Evolutionary conservation across 2,329 filamentous ascomycete species (phyloP).

Genomic region (Diaporthe ilicicola): DNA sequence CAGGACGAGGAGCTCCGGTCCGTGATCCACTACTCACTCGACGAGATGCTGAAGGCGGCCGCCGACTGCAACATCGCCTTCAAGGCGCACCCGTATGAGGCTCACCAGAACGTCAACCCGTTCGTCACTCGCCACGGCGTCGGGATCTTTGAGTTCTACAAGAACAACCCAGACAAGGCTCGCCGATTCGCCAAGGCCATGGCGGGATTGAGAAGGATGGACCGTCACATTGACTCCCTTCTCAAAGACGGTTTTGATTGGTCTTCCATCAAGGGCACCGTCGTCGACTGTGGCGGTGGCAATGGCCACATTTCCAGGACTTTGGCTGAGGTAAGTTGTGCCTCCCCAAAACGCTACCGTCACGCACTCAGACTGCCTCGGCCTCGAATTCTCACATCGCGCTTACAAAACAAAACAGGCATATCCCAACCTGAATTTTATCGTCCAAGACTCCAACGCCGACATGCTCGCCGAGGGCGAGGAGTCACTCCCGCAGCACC

Average conservation of each 20-base stretch:
- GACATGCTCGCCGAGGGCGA: neutral
- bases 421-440: too few species aligned
- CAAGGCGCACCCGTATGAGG: constrained; percentile 35
- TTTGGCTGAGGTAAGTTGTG: neutral
- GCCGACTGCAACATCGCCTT: constrained; percentile 35
- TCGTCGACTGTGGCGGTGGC: neutral
- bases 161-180: neutral
- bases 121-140: too few species aligned
- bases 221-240: neutral
- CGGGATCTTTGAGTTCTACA: constrained; percentile 29
- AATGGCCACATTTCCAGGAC: neutral
- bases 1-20: neutral
- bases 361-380: too few species aligned
- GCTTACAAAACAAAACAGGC: too few species aligned
- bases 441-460: neutral
- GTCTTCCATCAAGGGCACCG: neutral
- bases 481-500: neutral
- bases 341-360: too few species aligned
- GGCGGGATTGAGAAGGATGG: neutral
- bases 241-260: too few species aligned
- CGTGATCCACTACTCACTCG: constrained; percentile 34
- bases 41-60: constrained; percentile 42
- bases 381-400: too few species aligned
- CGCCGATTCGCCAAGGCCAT: neutral
- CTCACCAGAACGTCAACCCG: constrained; percentile 32